Conservation (phyloP, 164 flowering plant species). For the Buxus sempervirens region DNA sequence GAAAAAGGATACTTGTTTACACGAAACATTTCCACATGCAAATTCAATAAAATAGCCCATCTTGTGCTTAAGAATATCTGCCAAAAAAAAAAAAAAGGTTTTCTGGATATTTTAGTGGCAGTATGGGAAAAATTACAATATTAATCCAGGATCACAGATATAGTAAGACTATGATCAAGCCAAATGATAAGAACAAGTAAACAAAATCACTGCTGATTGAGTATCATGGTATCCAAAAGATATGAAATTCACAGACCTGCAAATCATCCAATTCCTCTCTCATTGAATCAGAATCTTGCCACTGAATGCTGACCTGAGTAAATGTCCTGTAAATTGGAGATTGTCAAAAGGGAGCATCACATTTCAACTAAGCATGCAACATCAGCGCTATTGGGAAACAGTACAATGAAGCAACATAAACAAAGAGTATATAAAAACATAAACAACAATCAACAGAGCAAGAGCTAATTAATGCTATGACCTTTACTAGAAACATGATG, state of each 20-base stretch:
- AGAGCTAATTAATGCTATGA: not conserved
- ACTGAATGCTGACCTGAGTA: slow-evolving; percentile 94
- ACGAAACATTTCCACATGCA: slow-evolving; percentile 98
- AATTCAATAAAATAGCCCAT: slow-evolving; percentile 96
- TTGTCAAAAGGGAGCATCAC: not conserved
- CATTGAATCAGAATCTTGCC: slow-evolving; percentile 97
- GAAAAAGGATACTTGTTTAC: slow-evolving; percentile 90
- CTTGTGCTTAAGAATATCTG: slow-evolving; percentile 98
- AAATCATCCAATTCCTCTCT: slow-evolving; percentile 96
- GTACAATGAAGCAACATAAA: not conserved
- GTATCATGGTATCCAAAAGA: not conserved
- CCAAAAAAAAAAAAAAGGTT: slow-evolving; percentile 1
- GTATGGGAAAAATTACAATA: too few species aligned
- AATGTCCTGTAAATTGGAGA: slow-evolving; percentile 63
- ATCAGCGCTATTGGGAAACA: not conserved
- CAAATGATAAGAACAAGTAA: not conserved
- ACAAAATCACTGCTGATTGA: not conserved
- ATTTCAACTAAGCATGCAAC: not conserved
- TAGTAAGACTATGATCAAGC: not conserved
- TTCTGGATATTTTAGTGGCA: not conserved
- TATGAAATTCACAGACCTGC: slow-evolving; percentile 48
- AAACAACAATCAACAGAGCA: not conserved
- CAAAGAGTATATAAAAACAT: not conserved
- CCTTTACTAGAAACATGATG: not conserved
- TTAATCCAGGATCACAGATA: not conserved